These are phyloP conservation scores for Anaeramoeba flamelloides DNA, from an alignment of 78 protist species.

Conservation along the genomic window DNA sequence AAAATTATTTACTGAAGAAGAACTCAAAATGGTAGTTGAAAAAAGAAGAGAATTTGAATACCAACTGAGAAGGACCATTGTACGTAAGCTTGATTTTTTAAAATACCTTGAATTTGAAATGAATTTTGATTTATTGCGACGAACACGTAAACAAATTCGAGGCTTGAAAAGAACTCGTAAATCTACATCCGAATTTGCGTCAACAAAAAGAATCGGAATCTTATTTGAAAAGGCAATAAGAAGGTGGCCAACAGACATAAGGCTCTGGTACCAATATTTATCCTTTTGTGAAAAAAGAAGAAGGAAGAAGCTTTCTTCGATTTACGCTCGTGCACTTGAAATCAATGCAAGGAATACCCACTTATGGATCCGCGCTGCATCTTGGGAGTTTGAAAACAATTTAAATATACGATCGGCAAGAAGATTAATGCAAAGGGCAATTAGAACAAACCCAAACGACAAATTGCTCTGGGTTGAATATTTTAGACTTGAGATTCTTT, in stretches of 20 bases:
- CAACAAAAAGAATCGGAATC: not conserved
- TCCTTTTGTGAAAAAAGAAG: not conserved
- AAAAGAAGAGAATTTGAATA: constrained; percentile 1
- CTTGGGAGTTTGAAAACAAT: not conserved
- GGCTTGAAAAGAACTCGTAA: no score
- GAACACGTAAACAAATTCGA: no score
- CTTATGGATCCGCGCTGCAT: not conserved
- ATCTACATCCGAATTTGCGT: no score
- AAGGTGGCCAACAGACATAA: not conserved
- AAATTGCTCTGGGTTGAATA: not conserved
- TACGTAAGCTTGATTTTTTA: not conserved
- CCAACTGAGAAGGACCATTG: not conserved
- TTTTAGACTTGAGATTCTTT: not conserved
- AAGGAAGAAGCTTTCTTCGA: not conserved
- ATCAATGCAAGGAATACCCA: not conserved
- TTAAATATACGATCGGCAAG: not conserved
- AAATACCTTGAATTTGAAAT: not conserved
- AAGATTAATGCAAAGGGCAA: not conserved
- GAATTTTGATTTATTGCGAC: no score
- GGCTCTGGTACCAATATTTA: not conserved
- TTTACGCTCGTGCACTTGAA: not conserved
- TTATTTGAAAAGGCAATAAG: not conserved
- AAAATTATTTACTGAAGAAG: not conserved
- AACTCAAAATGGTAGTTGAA: not conserved
- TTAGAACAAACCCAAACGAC: not conserved